These are phyloP conservation scores for Drechslerella stenobrocha DNA, from an alignment of 2,329 filamentous ascomycete genomes.

Conservation along the genomic window DNA sequence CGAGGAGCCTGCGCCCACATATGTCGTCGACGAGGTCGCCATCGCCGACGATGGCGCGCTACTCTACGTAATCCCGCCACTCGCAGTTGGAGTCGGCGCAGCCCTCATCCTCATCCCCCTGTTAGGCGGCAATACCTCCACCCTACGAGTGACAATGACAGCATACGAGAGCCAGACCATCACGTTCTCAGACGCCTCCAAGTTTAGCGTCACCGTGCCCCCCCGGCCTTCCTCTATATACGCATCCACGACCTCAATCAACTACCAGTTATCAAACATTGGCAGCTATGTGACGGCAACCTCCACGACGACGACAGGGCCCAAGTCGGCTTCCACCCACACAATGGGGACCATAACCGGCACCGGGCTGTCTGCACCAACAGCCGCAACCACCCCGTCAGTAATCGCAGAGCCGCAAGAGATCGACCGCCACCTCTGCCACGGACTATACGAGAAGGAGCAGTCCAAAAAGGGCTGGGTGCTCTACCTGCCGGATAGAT, in stretches of 20 bases:
- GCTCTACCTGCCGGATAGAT: slow-evolving; percentile 1
- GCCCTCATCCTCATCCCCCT: not conserved
- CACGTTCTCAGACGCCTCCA: slow-evolving; percentile 4
- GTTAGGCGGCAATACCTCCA: slow-evolving; percentile 1
- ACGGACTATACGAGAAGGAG: not conserved
- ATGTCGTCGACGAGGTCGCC: not conserved
- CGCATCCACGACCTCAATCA: no score
- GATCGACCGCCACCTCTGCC: not conserved
- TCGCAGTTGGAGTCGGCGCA: not conserved
- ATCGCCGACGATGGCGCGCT: slow-evolving; percentile 3
- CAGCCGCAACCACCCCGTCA: no score
- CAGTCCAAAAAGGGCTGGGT: not conserved
- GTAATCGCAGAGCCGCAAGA: not conserved
- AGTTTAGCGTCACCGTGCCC: not conserved
- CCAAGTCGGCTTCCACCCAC: no score
- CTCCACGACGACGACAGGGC: no score
- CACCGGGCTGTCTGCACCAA: no score
- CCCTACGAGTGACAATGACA: not conserved
- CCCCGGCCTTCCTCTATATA: no score
- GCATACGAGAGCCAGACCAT: slow-evolving; percentile 5
- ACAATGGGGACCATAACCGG: no score
- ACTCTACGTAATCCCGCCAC: not conserved
- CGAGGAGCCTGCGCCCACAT: not conserved
- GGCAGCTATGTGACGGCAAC: no score
- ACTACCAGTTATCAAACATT: no score